A percentile compares a stretch with the other conserved stretches of the same genome.
phyloP scores from a whole-genome alignment of 2,329 filamentous ascomycete species.

The Trichophyton schoenleinii region DNA sequence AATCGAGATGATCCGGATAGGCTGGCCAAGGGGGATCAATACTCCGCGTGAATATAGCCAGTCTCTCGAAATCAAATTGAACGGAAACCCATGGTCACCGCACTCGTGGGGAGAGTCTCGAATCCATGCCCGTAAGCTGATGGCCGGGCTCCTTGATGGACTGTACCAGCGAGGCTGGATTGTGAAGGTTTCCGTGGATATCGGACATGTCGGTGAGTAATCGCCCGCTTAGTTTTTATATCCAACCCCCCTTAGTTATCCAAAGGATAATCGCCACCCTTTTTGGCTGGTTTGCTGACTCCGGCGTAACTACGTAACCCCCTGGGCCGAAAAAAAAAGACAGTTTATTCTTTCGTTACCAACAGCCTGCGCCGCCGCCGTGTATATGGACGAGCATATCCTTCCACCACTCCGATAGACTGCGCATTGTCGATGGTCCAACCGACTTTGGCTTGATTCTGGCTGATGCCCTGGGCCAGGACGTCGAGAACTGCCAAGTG shows the following conservation, averaged over 20 bases:
- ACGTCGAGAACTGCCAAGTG: constrained; percentile 8
- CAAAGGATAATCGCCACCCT: too few species aligned
- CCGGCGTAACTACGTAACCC: constrained; percentile 12
- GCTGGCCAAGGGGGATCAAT: constrained; percentile 1
- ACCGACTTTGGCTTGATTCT: constrained; percentile 14
- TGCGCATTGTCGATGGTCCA: constrained; percentile 25
- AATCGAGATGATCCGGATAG: constrained; percentile 1
- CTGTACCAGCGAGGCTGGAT: constrained; percentile 29
- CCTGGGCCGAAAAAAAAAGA: constrained; percentile 15
- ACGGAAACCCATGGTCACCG: constrained; percentile 25
- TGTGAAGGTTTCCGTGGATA: constrained; percentile 25
- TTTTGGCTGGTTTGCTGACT: too few species aligned
- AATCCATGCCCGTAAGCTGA: constrained; percentile 22
- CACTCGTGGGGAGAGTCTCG: constrained; percentile 17
- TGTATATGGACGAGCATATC: constrained; percentile 29
- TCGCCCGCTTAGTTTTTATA: neutral
- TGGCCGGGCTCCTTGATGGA: constrained; percentile 22
- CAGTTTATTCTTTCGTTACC: constrained; percentile 28
- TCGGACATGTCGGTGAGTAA: constrained; percentile 18
- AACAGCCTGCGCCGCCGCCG: constrained; percentile 22
- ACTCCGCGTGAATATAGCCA: constrained; percentile 20
- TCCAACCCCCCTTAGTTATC: too few species aligned
- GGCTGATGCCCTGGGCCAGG: constrained; percentile 10
- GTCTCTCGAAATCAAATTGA: constrained; percentile 28
- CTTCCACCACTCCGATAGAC: constrained; percentile 21